A percentile compares a stretch with the other conserved stretches of the same genome.
Conservation (phyloP, 2,329 filamentous ascomycete species). For the Arthrobotrys sinensis region DNA sequence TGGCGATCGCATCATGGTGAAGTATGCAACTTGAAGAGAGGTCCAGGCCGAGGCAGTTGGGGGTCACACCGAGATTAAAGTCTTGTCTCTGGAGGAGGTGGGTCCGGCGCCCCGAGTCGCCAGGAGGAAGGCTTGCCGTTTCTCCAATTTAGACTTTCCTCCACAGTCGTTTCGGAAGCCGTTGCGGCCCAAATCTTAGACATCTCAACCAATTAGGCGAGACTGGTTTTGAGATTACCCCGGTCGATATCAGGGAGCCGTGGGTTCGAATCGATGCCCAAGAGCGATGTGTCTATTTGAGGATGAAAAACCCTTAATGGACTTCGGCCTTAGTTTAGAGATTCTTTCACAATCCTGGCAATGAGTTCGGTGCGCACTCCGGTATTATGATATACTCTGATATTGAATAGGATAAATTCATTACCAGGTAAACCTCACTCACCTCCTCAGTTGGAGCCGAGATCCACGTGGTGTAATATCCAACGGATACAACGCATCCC, state of each 20-base stretch:
- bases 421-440: constrained; percentile 8
- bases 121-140: constrained; percentile 41
- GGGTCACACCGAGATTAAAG: constrained; percentile 48
- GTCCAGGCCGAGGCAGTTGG: constrained; percentile 27
- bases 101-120: constrained; percentile 33
- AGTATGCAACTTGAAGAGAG: background rate
- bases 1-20: constrained; percentile 44
- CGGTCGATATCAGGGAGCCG: background rate
- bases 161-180: constrained; percentile 53
- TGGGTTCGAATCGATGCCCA: constrained; percentile 2
- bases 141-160: constrained; percentile 39
- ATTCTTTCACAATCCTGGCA: constrained; percentile 4
- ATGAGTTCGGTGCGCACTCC: background rate
- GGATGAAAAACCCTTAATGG: background rate
- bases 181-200: constrained; percentile 42
- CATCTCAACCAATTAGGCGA: constrained; percentile 41
- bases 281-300: constrained; percentile 18
- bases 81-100: constrained; percentile 29
- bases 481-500: constrained; percentile 11
- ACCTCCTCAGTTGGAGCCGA: background rate
- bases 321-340: background rate
- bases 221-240: constrained; percentile 3
- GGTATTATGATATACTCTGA: constrained; percentile 8
- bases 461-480: constrained; percentile 1
- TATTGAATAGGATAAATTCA: constrained; percentile 18